Evolutionary conservation across 1,139 yeast genomes (phyloP).

Genomic region (Yamadazyma atlantica): DNA sequence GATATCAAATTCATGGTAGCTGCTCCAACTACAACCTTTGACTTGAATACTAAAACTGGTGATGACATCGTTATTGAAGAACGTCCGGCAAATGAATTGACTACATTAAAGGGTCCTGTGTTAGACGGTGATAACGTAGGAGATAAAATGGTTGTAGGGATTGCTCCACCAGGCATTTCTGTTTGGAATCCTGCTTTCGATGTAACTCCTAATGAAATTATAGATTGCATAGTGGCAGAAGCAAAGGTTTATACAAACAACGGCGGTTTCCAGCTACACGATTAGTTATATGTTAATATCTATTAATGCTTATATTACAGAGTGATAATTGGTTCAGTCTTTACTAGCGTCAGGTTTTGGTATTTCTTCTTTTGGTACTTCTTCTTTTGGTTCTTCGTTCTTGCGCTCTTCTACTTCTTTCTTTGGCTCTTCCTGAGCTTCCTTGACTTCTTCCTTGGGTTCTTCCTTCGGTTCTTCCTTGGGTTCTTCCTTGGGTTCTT

Average conservation of each 20-base stretch:
- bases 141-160: slow-evolving; percentile 59
- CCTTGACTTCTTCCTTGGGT: slow-evolving; percentile 5
- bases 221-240: slow-evolving; percentile 90
- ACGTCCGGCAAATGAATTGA: slow-evolving; percentile 78
- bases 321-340: background rate
- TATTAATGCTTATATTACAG: slow-evolving; percentile 4
- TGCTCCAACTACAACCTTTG: slow-evolving; percentile 92
- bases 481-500: slow-evolving; percentile 8
- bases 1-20: slow-evolving; percentile 84
- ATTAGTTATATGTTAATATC: slow-evolving; percentile 1
- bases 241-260: slow-evolving; percentile 52
- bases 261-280: slow-evolving; percentile 11
- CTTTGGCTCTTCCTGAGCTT: slow-evolving; percentile 4
- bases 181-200: slow-evolving; percentile 99
- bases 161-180: slow-evolving; percentile 80
- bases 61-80: slow-evolving; percentile 81
- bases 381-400: slow-evolving; percentile 8
- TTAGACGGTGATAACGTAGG: slow-evolving; percentile 36
- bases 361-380: slow-evolving; percentile 6
- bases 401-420: slow-evolving; percentile 11
- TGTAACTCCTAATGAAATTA: slow-evolving; percentile 78
- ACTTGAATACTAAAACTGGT: slow-evolving; percentile 63
- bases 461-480: slow-evolving; percentile 10
- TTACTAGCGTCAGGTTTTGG: background rate
- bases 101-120: slow-evolving; percentile 68